Percentiles rank a stretch among this genome's conserved stretches.
Evolutionary conservation across 1,284 basidiomycete species (phyloP).

Genomic region (Trichosporon faecale): DNA sequence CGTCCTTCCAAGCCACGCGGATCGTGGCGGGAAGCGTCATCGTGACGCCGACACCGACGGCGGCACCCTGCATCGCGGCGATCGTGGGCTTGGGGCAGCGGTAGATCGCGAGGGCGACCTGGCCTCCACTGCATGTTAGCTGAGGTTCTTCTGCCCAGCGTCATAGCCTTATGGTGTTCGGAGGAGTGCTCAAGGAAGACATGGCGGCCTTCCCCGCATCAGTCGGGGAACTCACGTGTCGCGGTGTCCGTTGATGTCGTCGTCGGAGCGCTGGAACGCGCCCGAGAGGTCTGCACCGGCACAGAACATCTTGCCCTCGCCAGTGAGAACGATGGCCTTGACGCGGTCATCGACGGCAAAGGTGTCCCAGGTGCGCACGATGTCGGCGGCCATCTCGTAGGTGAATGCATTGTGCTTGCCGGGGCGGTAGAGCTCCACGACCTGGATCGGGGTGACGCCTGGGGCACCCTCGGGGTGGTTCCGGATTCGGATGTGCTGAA

Average conservation of each 20-base stretch:
- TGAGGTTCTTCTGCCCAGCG: not conserved
- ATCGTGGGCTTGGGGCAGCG: constrained; percentile 25
- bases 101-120: constrained; percentile 21
- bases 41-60: constrained; percentile 25
- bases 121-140: constrained; percentile 22
- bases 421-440: constrained; percentile 26
- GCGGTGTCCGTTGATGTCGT: constrained; percentile 20
- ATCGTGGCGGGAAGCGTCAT: constrained; percentile 25
- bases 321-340: constrained; percentile 22
- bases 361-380: constrained; percentile 14
- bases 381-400: constrained; percentile 20
- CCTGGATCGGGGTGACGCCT: constrained; percentile 26
- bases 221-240: constrained; percentile 15
- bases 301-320: constrained; percentile 26
- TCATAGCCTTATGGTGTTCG: not conserved
- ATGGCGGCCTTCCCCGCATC: not conserved
- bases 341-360: constrained; percentile 25
- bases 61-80: constrained; percentile 21
- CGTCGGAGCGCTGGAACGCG: constrained; percentile 17
- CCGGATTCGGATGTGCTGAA: constrained; percentile 14
- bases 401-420: constrained; percentile 25
- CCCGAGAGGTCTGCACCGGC: constrained; percentile 24
- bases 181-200: not conserved
- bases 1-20: constrained; percentile 23
- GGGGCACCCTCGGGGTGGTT: constrained; percentile 22